Percentiles rank a stretch among this genome's conserved stretches.
These are phyloP conservation scores for Wallacemonas rigidus DNA, from an alignment of 208 protist species.

Conservation along the genomic window DNA sequence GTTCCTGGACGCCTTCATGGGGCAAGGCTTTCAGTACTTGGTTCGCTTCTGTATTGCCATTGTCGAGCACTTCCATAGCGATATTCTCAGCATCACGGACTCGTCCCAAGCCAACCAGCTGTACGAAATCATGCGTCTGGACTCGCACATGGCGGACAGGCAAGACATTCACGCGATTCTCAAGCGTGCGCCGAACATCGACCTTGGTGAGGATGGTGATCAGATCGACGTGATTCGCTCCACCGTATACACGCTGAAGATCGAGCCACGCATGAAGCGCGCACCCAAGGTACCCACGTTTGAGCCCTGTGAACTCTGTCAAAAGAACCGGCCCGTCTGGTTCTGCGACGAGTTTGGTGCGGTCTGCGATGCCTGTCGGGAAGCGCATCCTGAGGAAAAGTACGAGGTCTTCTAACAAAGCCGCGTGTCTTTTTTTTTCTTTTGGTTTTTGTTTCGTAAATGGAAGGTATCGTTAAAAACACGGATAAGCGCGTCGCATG, in stretches of 20 bases:
- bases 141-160: constrained; percentile 51
- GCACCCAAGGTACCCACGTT: constrained; percentile 81
- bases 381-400: constrained; percentile 28
- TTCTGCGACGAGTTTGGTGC: constrained; percentile 79
- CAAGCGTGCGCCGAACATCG: constrained; percentile 54
- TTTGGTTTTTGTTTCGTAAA: background rate
- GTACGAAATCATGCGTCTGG: constrained; percentile 90
- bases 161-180: constrained; percentile 71
- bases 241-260: constrained; percentile 67
- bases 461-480: background rate
- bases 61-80: constrained; percentile 79
- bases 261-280: constrained; percentile 71
- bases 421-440: background rate
- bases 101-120: constrained; percentile 55
- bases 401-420: constrained; percentile 62
- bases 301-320: constrained; percentile 83
- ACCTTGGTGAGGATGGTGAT: constrained; percentile 62
- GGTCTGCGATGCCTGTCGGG: constrained; percentile 73
- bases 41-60: constrained; percentile 85
- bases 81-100: constrained; percentile 65
- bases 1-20: constrained; percentile 88
- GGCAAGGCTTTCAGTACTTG: constrained; percentile 73
- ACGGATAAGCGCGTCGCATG: background rate
- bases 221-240: constrained; percentile 67
- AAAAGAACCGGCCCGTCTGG: constrained; percentile 67